Evolutionary conservation across 192 early-diverging fungal genomes (phyloP), one percentile per base, ranked within the genome.

Genomic region (Coemansia nantahalensis): DNA sequence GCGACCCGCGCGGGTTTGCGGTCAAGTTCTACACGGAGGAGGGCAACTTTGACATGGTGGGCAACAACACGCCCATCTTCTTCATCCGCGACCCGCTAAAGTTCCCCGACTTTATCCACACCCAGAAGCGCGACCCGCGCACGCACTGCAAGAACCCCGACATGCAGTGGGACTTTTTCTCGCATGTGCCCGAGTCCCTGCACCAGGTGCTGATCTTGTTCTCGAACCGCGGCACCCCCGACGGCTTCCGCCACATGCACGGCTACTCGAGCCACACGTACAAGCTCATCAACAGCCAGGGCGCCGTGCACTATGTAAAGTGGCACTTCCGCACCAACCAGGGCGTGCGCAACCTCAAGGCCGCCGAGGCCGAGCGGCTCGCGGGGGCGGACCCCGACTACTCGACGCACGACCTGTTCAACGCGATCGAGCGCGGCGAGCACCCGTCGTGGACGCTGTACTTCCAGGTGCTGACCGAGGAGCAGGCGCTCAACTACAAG

Each of bases 11-110:
- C n/a, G 86, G 84, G 18, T 86, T 88, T 61, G 77, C 84, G 11
- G 57, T 83, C 59, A 88, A 88, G 66, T 84, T 88, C 57, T 88
- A 86, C 65, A 88, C 86, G 2, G 83, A 85, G 71, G 86, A 88
- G 56, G 85, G 85, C 49, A 86, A 82, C 62, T 87, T 80, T 81
- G 86, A 90, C 57, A 82, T 88, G 80, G 88, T 90, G 24, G 88
- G 86, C 41, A 87, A 88, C 75, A 88, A 88, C 80, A 88, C 82
- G 23, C 88, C 88, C 0, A 75, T 88, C 17, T 90, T 90, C 72
- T 88, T 87, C 56, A 78, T 88, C 51, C 84, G 83, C 36, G 85
- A 87, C 53, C 85, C 85, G 33, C 77, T 84, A 61, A 87, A 86
- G 70, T 49, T 65, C 32, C 61, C 84, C 2, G 62, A 53, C 39